Evolutionary conservation across 1,284 basidiomycete genomes (phyloP).

Genomic region (Apiotrichum gamsii): DNA sequence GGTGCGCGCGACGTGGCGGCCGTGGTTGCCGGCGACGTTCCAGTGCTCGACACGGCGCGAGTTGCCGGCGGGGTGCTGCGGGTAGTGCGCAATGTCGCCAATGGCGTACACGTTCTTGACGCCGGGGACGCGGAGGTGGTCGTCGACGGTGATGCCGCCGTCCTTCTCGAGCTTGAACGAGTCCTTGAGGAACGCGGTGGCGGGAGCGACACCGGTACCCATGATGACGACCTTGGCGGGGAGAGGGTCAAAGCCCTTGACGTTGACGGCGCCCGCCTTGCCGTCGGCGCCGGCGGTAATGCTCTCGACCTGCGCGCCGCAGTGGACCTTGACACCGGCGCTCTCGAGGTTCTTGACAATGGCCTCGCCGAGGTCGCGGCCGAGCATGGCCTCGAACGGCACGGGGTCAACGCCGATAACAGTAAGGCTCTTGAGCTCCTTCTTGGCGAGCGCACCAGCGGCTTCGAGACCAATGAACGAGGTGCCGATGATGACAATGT

Average conservation of each 20-base stretch:
- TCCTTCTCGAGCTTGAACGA: conserved; percentile 65
- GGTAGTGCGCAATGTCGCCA: conserved; percentile 83
- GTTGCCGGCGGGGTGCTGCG: conserved; percentile 52
- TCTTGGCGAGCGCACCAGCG: conserved; percentile 66
- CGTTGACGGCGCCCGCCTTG: conserved; percentile 51
- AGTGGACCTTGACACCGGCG: conserved; percentile 77
- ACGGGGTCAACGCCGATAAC: conserved; percentile 79
- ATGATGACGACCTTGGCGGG: conserved; percentile 76
- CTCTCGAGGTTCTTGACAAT: conserved; percentile 75
- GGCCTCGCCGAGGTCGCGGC: conserved; percentile 70
- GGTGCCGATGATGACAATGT: conserved; percentile 77
- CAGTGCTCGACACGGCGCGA: conserved; percentile 22
- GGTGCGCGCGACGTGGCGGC: conserved; percentile 70
- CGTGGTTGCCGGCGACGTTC: conserved; percentile 76
- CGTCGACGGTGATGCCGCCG: conserved; percentile 74
- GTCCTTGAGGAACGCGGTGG: conserved; percentile 71
- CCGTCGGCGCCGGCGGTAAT: conserved; percentile 54
- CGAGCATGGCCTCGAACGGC: conserved; percentile 76
- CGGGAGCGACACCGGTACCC: conserved; percentile 82
- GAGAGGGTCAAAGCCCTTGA: conserved; percentile 62
- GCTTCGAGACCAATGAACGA: conserved; percentile 94
- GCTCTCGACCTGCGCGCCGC: conserved; percentile 66
- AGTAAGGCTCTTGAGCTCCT: conserved; percentile 59
- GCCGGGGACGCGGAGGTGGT: conserved; percentile 64
- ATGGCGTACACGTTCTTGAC: conserved; percentile 69